Evolutionary conservation across 202 grass and related monocot species (phyloP).

Genomic region (Bolboschoenoplectus hybrid): DNA sequence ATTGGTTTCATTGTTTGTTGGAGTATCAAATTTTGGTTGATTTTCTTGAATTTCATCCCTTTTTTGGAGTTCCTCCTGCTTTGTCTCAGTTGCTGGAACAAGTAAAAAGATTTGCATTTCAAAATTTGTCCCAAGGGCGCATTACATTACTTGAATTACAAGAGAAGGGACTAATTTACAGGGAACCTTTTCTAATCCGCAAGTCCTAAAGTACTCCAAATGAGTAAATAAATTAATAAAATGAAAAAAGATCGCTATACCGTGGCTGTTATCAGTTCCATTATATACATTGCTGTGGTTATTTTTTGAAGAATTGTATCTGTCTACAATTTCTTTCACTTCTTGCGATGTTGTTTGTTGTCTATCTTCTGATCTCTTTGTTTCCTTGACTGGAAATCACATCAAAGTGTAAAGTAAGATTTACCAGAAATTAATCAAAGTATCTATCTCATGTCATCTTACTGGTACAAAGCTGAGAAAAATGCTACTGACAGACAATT

Average conservation of each 20-base stretch:
- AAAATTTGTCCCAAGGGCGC: background rate
- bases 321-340: constrained; percentile 16
- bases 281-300: background rate
- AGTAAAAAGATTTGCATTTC: background rate
- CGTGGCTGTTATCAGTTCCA: background rate
- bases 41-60: background rate
- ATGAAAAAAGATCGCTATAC: background rate
- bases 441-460: background rate
- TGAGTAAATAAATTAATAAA: constrained; percentile 14
- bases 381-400: constrained; percentile 22
- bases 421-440: background rate
- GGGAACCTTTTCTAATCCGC: background rate
- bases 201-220: background rate
- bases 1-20: background rate
- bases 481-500: background rate
- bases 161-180: background rate
- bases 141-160: background rate
- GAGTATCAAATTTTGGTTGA: constrained; percentile 11
- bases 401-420: background rate
- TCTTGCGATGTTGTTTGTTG: constrained; percentile 28
- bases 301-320: constrained; percentile 19
- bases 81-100: constrained; percentile 8
- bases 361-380: constrained; percentile 30
- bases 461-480: background rate
- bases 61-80: background rate